Conservation (phyloP, 176 grass and related monocot genomes). For the Otatea glauca region DNA sequence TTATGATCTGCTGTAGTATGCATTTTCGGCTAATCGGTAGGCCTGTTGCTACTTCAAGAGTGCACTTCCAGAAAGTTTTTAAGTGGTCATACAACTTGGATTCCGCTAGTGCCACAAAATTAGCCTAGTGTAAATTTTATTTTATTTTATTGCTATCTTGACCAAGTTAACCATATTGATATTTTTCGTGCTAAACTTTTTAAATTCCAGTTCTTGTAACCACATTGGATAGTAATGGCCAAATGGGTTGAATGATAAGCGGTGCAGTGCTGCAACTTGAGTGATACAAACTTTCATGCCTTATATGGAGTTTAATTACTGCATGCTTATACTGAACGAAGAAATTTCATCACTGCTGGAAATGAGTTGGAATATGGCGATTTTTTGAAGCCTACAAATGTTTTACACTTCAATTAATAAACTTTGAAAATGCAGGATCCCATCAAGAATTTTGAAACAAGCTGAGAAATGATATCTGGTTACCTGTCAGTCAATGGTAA, state of each 20-base stretch:
- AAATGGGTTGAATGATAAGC: not conserved
- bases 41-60: constrained; percentile 19
- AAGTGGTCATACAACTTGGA: not conserved
- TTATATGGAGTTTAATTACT: not conserved
- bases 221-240: not conserved
- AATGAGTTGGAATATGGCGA: not conserved
- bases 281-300: not conserved
- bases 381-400: not conserved
- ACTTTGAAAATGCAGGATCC: not conserved
- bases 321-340: not conserved
- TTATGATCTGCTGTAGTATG: not conserved
- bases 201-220: not conserved
- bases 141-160: not conserved
- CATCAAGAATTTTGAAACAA: not conserved
- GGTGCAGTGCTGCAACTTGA: not conserved
- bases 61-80: not conserved
- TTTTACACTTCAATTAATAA: not conserved
- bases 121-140: not conserved
- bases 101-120: not conserved
- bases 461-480: not conserved
- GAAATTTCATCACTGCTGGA: not conserved
- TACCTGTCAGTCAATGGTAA: not conserved
- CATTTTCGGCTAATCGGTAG: constrained; percentile 16
- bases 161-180: not conserved
- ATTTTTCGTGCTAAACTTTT: not conserved